Percentiles rank a stretch among this genome's conserved stretches.
These are phyloP conservation scores for Calonectria naviculata DNA, from an alignment of 2,329 filamentous ascomycete genomes.

Conservation along the genomic window DNA sequence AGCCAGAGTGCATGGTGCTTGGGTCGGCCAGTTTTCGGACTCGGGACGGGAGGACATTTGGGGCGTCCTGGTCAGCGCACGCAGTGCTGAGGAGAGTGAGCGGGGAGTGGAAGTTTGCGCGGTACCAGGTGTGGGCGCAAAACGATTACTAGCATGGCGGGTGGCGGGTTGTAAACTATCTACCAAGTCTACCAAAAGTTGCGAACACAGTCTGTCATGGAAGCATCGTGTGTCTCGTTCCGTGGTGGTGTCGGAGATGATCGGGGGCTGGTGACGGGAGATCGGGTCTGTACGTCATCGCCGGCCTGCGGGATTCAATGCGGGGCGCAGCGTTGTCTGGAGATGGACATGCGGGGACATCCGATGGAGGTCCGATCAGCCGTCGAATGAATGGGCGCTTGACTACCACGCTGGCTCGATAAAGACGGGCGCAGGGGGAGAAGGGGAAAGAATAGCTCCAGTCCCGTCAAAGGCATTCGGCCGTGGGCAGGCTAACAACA, in stretches of 20 bases:
- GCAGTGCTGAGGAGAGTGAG: conserved; percentile 41
- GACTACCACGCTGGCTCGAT: conserved; percentile 13
- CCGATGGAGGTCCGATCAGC: conserved; percentile 6
- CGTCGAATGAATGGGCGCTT: conserved; percentile 16
- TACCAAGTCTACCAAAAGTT: not conserved
- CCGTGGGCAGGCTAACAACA: conserved; percentile 8
- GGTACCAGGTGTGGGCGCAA: conserved; percentile 48
- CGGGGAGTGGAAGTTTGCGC: conserved; percentile 47
- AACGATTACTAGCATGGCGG: conserved; percentile 26
- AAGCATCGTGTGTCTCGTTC: not conserved
- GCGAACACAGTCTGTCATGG: not conserved
- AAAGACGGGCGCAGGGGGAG: conserved; percentile 1
- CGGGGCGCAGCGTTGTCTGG: not conserved
- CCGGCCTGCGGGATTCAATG: conserved; percentile 9
- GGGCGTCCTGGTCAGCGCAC: conserved; percentile 46
- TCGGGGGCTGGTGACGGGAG: not conserved
- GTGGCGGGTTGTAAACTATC: not conserved
- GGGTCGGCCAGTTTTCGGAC: conserved; percentile 43
- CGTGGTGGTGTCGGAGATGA: not conserved
- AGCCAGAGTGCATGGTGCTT: conserved; percentile 48
- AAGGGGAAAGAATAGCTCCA: not conserved
- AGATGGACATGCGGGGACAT: conserved; percentile 1
- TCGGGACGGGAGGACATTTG: conserved; percentile 39
- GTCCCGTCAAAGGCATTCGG: not conserved
- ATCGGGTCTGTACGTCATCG: conserved; percentile 10